Percentiles rank a stretch among this genome's conserved stretches.
Conservation (phyloP, 176 grass and related monocot species). For the Eragrostis nindensis region DNA sequence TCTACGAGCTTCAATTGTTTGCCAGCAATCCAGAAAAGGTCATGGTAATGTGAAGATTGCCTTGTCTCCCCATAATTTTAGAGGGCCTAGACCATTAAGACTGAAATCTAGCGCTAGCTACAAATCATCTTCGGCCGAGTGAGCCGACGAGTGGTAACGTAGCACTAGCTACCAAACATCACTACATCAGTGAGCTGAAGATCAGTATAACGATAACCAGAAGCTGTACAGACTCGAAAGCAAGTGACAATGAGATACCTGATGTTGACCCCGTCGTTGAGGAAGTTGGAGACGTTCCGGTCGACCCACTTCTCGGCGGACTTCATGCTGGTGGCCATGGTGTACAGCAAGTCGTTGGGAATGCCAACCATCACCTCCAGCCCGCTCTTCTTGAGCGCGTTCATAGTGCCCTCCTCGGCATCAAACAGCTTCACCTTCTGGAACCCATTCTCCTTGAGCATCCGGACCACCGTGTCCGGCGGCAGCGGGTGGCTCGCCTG, state of each 20-base stretch:
- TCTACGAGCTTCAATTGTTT: background rate
- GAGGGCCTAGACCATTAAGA: background rate
- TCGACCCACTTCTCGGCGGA: conserved; percentile 84
- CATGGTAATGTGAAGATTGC: background rate
- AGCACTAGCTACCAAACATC: background rate
- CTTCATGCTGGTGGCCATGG: conserved; percentile 66
- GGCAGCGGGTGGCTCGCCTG: conserved; percentile 91
- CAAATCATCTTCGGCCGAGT: background rate
- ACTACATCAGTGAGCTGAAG: conserved; percentile 4
- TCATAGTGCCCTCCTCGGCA: conserved; percentile 86
- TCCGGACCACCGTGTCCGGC: conserved; percentile 76
- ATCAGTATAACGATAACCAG: background rate
- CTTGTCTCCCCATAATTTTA: background rate
- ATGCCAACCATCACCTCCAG: conserved; percentile 98
- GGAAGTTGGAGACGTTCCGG: conserved; percentile 73
- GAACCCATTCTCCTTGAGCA: conserved; percentile 90
- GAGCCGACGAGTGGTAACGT: background rate
- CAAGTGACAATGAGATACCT: conserved; percentile 51
- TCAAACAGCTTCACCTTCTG: conserved; percentile 97
- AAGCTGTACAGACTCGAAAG: background rate
- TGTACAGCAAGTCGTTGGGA: conserved; percentile 81
- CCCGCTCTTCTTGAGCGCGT: conserved; percentile 87
- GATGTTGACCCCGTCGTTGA: conserved; percentile 76
- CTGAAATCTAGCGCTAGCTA: conserved; percentile 3
- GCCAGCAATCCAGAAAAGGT: background rate